Evolutionary conservation across 2,329 filamentous ascomycete species (phyloP), one percentile per base, ranked within the genome.

Genomic region (Fusarium devonianum): DNA sequence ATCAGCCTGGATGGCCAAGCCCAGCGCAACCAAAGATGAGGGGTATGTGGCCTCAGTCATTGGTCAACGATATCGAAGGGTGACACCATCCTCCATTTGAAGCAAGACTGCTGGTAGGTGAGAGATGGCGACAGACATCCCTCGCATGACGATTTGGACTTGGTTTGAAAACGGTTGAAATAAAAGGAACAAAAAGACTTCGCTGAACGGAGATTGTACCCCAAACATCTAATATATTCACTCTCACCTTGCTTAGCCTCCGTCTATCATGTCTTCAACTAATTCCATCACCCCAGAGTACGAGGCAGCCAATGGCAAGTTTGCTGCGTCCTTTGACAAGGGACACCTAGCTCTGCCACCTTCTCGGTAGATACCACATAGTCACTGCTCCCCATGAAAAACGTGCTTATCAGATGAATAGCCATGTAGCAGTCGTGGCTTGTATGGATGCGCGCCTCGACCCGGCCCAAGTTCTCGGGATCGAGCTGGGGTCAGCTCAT

Each of bases 391-490:
- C 21, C 21, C 5, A 22, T 22, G 9, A 22, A 6, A 9, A 18
- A 7, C 12, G 25, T 25, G 14, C 36, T 29, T 2, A 38, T 19
- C 2, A n/a, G 0, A 3, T 10, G 4, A 14, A 11, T 13, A 73
- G 70, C 11, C 70, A 73, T 7, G 66, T 71, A n/a, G 57, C 63
- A 5, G 59, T 69, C 13, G 78, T 93, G 18, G 89, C 88, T 1
- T 94, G 90, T 71, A 94, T 93, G 89, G 89, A 94, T 65, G 88
- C 90, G 2, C 84, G 89, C 17, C 76, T 86, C 52, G 62, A 93
- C 62, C 85, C 89, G 0, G 56, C 45, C 3, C 60, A 57, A 25
- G 33, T 53, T 1, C 56, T 64, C 1, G 62, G 62, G 0, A 58
- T 64, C 9, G 55, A 51, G 11, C 41, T 64, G 3, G 89, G 90